Base-by-base conservation (phyloP, 1,139 yeast genomes). In the Suhomyces guaymorum region DNA sequence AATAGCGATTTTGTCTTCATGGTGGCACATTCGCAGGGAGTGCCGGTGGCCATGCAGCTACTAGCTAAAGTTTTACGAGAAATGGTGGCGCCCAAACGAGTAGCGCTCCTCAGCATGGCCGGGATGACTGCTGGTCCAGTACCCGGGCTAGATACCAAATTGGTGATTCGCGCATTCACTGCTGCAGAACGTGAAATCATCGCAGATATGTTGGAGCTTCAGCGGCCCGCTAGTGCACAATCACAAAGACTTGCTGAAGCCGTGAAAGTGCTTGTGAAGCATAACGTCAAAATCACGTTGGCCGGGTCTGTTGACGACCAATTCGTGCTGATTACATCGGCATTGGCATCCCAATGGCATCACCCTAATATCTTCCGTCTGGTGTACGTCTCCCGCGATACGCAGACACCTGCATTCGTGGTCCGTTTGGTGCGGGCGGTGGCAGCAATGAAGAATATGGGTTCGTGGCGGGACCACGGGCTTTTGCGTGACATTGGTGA, bases 341-440 rank as follows among this genome's bases (percentile, higher is more conserved):
- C 80, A 2, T 52, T 78, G 33, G 73, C 64, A n/a, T 42, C 61
- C 14, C 66, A 70, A 21, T 54, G 64, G 22, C 44, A 54, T 8
- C 86, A 80, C 50, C 79, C 84, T 1, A 78, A 78, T 45, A 72
- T 79, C 12, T 74, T 55, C 46, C 57, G 83, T 36, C 57, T 67
- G 20, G 32, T 72, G 4, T 59, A 50, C 45, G 53, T 68, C 25
- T 61, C 60, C 12, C 43, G 48, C 17, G 43, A 50, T 14, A 32
- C 49, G 17, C 59, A 59, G 3, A 54, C 61, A 1, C 67, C 70
- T 0, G 40, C 43, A 7, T 60, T 70, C 32, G 42, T 73, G 5
- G 43, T 52, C 5, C 41, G 46, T 2, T 50, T 73, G n/a, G 44
- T 71, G 30, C 59, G 60, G 23, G 53, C 67, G 4, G 52, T 63